Base-by-base conservation (phyloP, 1,284 basidiomycete genomes). In the Xerocomus nothofagi region DNA sequence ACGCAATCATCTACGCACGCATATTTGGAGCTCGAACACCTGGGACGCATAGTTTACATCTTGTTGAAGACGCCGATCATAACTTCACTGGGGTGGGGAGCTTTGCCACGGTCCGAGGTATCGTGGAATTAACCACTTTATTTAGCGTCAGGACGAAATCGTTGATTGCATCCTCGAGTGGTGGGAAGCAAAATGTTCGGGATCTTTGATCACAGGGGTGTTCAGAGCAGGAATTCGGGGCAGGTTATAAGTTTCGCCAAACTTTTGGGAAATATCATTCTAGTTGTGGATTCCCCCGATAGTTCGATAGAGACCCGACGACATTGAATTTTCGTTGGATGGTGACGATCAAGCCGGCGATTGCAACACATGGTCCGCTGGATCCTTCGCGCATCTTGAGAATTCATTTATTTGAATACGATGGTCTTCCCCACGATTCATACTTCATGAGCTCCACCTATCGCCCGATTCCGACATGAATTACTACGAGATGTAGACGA, bases 31-130 rank as follows among this genome's bases (percentile, higher is more conserved):
- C 67, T 24, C 73, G 85, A 49, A 57, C 59, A 14, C 78, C 81
- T 14, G 88, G 86, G 36, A 87, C 84, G 4, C 86, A 88, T 60
- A 82, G 72, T 24, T 69, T 90, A 23, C 76, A 82, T 60, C 69
- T 83, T 24, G 70, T 87, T 27, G 88, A 89, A 62, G 77, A 77
- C 39, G 85, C 81, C 12, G 86, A 88, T 67, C 87, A 90, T 61
- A 90, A 88, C 65, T 85, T 84, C 58, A 81, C 78, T 29, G 79
- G 80, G 21, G 78, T 80, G 51, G 42, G 73, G 59, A 20, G 17
- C 5, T 41, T 42, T 38, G n/a, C n/a, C 23, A 18, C 21, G 27
- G 20, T 17, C 37, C 39, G 27, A 45, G 14, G 26, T 39, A 17
- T 43, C 27, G 31, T 34, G 23, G 47, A 33, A 39, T 18, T 54